phyloP scores from a whole-genome alignment of 1,284 basidiomycete species.

The Polyporus tsugae region DNA sequence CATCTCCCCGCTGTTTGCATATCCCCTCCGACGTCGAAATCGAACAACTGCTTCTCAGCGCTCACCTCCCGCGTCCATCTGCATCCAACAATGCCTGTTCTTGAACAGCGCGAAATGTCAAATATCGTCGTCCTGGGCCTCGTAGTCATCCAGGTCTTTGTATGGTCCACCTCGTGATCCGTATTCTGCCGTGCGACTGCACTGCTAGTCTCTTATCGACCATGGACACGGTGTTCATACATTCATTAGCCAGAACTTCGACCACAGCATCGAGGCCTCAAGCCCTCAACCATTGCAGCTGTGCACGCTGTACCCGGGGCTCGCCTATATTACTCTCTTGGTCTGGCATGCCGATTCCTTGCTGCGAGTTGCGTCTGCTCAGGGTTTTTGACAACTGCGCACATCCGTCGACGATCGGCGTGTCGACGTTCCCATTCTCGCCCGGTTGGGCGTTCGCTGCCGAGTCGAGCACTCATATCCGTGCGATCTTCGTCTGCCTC shows the following conservation, averaged over 20 bases:
- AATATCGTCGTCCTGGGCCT: slow-evolving; percentile 10
- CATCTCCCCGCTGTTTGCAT: slow-evolving; percentile 20
- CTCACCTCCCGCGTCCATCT: slow-evolving; percentile 16
- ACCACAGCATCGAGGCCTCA: slow-evolving; percentile 13
- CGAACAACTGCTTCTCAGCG: slow-evolving; percentile 12
- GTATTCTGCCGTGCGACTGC: slow-evolving; percentile 10
- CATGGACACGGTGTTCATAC: slow-evolving; percentile 14
- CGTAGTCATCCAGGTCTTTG: slow-evolving; percentile 18
- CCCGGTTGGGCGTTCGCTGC: background rate
- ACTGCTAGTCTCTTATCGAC: background rate
- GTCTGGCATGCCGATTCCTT: slow-evolving; percentile 11
- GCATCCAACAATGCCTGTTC: slow-evolving; percentile 9
- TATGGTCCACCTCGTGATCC: slow-evolving; percentile 24
- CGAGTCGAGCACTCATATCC: slow-evolving; percentile 4
- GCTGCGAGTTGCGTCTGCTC: slow-evolving; percentile 11
- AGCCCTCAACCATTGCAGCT: slow-evolving; percentile 5
- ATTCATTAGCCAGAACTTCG: slow-evolving; percentile 9
- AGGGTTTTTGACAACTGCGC: background rate
- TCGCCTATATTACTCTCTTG: background rate
- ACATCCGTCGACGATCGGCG: slow-evolving; percentile 16
- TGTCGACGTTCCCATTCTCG: background rate
- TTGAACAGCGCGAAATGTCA: slow-evolving; percentile 13
- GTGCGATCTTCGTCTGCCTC: slow-evolving; percentile 19
- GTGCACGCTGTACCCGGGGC: slow-evolving; percentile 2
- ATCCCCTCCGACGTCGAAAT: slow-evolving; percentile 5